Evolutionary conservation across 2,329 filamentous ascomycete species (phyloP).

Genomic region (Achaetomium macrosporum): DNA sequence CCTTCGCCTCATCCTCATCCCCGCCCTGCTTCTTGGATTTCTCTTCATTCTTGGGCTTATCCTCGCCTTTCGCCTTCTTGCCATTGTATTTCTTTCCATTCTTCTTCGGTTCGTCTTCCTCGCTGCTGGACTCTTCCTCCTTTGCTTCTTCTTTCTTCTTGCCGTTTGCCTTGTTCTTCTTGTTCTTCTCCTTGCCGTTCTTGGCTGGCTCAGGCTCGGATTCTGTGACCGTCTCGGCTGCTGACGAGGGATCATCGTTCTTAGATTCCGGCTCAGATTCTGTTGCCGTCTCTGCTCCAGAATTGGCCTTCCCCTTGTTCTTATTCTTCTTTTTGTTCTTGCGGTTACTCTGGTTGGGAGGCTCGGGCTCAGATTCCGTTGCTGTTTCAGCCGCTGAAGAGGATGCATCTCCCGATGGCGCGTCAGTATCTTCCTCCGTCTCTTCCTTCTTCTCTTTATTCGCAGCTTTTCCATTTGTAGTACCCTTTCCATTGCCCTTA

Average conservation of each 20-base stretch:
- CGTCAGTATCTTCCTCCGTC: slow-evolving; percentile 6
- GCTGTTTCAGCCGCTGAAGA: slow-evolving; percentile 1
- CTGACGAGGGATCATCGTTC: background rate
- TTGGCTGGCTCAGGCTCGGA: background rate
- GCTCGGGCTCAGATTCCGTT: slow-evolving; percentile 16
- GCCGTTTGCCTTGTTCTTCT: background rate
- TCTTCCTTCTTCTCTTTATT: background rate
- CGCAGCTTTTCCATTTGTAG: slow-evolving; percentile 1
- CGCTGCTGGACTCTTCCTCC: background rate
- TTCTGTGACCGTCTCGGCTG: background rate
- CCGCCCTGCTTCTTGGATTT: background rate
- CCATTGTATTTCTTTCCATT: background rate
- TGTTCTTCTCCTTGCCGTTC: background rate
- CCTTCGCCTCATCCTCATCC: slow-evolving; percentile 13
- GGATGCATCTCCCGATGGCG: background rate
- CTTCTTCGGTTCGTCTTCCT: background rate
- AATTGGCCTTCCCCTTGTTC: background rate
- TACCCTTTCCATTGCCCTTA: background rate
- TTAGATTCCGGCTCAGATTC: slow-evolving; percentile 4
- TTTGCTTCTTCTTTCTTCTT: background rate
- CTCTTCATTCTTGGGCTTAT: background rate
- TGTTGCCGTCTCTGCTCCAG: background rate
- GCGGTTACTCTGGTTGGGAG: slow-evolving; percentile 17
- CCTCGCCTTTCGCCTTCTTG: background rate
- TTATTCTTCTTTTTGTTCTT: slow-evolving; percentile 9